These are phyloP conservation scores for Mycogone perniciosa DNA, from an alignment of 2,329 filamentous ascomycete species.

Conservation along the genomic window DNA sequence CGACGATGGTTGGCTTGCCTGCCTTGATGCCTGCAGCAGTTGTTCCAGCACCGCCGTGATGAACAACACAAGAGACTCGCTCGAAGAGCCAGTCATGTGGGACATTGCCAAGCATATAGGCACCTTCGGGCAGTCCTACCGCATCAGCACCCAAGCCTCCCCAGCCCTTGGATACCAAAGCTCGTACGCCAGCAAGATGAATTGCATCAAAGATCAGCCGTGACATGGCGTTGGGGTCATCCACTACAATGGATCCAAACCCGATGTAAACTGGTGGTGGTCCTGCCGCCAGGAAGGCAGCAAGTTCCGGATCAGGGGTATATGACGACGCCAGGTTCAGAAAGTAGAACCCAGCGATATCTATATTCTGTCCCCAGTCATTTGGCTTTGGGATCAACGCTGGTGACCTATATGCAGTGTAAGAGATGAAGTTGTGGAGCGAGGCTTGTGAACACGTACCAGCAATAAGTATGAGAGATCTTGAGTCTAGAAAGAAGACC, in stretches of 20 bases:
- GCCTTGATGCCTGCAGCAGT: conserved; percentile 79
- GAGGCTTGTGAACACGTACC: conserved; percentile 37
- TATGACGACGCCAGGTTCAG: conserved; percentile 62
- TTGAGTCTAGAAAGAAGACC: conserved; percentile 68
- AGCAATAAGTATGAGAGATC: conserved; percentile 86
- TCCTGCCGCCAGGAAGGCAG: conserved; percentile 59
- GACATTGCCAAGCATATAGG: conserved; percentile 79
- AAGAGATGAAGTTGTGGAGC: not conserved
- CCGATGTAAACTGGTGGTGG: conserved; percentile 75
- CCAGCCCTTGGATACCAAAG: conserved; percentile 83
- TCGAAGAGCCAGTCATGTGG: conserved; percentile 89
- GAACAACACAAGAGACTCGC: conserved; percentile 73
- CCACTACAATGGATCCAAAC: conserved; percentile 76
- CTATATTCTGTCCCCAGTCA: conserved; percentile 68
- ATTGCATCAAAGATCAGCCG: conserved; percentile 67
- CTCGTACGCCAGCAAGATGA: conserved; percentile 60
- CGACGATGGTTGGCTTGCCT: conserved; percentile 72
- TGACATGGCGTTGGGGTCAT: conserved; percentile 67
- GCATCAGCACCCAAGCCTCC: conserved; percentile 72
- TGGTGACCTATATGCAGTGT: conserved; percentile 46
- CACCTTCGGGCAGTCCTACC: conserved; percentile 62
- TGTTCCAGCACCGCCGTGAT: conserved; percentile 83
- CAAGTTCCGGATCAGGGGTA: conserved; percentile 58
- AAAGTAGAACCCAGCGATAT: conserved; percentile 72
- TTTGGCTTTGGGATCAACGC: conserved; percentile 70